phyloP scores from a whole-genome alignment of 1,284 basidiomycete species.

The Trichosporon inkin region DNA sequence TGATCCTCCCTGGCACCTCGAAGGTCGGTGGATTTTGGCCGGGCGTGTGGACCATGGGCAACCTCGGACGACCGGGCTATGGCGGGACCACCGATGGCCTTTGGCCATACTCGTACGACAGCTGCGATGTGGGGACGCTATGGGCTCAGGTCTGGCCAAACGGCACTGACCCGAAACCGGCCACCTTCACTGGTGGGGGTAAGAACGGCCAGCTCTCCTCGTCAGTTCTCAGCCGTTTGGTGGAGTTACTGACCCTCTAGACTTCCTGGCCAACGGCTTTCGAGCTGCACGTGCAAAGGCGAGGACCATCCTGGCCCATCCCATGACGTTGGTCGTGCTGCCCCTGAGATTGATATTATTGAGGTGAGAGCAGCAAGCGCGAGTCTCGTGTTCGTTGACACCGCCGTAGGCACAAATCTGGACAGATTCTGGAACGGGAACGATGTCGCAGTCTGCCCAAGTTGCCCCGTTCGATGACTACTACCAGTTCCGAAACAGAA shows the following conservation, averaged over 20 bases:
- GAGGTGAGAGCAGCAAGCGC: slow-evolving; percentile 39
- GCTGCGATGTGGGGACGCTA: slow-evolving; percentile 79
- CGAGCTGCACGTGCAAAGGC: slow-evolving; percentile 57
- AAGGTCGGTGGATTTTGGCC: slow-evolving; percentile 62
- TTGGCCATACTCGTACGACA: slow-evolving; percentile 65
- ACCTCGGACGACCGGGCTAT: slow-evolving; percentile 52
- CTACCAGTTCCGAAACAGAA: slow-evolving; percentile 60
- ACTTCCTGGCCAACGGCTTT: slow-evolving; percentile 57
- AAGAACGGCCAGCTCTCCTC: slow-evolving; percentile 20
- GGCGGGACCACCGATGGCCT: slow-evolving; percentile 71
- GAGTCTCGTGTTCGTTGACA: too few relatives aligned
- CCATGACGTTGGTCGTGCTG: slow-evolving; percentile 49
- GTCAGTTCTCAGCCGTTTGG: slow-evolving; percentile 1
- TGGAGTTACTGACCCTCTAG: slow-evolving; percentile 18
- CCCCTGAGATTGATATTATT: slow-evolving; percentile 57
- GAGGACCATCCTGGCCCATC: slow-evolving; percentile 52
- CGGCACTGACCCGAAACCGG: slow-evolving; percentile 40
- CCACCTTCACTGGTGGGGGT: slow-evolving; percentile 27
- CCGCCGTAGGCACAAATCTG: slow-evolving; percentile 31
- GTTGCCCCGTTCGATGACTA: slow-evolving; percentile 60
- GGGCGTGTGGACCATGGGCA: slow-evolving; percentile 53
- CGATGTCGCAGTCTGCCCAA: slow-evolving; percentile 60
- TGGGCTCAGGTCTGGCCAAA: slow-evolving; percentile 52
- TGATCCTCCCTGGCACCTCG: slow-evolving; percentile 70
- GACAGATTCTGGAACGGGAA: slow-evolving; percentile 24